Evolutionary conservation across 306 rosid genomes (phyloP).

Genomic region (Sophora flavescens): DNA sequence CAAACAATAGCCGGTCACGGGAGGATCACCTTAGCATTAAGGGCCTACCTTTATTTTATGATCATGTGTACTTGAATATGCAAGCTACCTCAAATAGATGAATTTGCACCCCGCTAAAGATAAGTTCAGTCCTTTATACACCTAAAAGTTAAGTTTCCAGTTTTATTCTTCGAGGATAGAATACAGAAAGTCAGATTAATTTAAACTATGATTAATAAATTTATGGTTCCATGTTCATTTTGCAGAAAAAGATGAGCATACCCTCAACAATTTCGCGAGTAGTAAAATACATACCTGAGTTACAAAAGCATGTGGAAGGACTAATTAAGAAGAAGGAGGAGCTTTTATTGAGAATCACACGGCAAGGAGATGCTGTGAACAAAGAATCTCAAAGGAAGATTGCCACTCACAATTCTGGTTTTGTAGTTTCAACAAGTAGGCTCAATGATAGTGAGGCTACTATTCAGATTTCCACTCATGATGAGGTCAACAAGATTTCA

Average conservation of each 20-base stretch:
- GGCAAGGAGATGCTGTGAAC: conserved; percentile 11
- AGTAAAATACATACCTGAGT: conserved; percentile 69
- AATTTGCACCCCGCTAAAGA: too few relatives aligned
- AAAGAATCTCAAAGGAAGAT: conserved; percentile 34
- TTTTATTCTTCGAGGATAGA: too few relatives aligned
- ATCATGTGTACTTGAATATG: too few relatives aligned
- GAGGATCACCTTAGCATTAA: too few relatives aligned
- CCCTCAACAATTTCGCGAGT: conserved; percentile 68
- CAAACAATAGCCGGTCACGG: too few relatives aligned
- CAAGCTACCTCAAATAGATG: too few relatives aligned
- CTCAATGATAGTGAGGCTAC: conserved; percentile 59
- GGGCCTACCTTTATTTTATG: too few relatives aligned
- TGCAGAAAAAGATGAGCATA: conserved; percentile 72
- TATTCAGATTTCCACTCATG: conserved; percentile 62
- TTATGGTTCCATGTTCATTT: conserved; percentile 9
- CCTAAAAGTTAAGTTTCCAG: background rate
- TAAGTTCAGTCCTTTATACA: background rate
- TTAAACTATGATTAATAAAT: background rate
- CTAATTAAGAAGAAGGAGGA: conserved; percentile 61
- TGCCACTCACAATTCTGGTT: conserved; percentile 23
- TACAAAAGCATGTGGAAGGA: conserved; percentile 63
- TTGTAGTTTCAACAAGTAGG: conserved; percentile 57
- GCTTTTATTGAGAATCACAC: conserved; percentile 42
- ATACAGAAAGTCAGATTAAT: too few relatives aligned
- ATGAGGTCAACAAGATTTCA: conserved; percentile 26